Evolutionary conservation across 2,329 filamentous ascomycete species (phyloP).

Genomic region (Neopestalotiopsis clavispora): DNA sequence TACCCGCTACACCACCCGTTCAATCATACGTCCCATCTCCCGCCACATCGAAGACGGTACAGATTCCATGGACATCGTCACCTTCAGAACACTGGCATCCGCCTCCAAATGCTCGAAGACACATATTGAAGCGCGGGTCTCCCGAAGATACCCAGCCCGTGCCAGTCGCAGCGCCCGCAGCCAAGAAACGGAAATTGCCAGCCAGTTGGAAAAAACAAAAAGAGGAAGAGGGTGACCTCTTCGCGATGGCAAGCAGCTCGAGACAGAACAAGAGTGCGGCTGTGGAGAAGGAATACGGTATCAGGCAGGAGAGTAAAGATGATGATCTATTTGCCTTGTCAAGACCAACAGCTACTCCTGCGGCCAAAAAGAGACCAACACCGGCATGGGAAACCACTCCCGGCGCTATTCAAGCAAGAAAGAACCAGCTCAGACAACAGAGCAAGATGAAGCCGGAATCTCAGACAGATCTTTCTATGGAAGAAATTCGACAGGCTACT

Average conservation of each 20-base stretch:
- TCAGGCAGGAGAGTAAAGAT: slow-evolving; percentile 1
- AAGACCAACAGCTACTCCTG: slow-evolving; percentile 32
- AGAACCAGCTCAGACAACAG: slow-evolving; percentile 73
- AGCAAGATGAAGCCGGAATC: slow-evolving; percentile 51
- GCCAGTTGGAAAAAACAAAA: slow-evolving; percentile 38
- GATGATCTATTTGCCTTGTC: not conserved
- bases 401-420: slow-evolving; percentile 77
- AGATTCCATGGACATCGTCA: slow-evolving; percentile 75
- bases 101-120: slow-evolving; percentile 35
- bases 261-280: not conserved
- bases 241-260: not conserved
- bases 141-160: slow-evolving; percentile 33
- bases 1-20: slow-evolving; percentile 26
- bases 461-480: slow-evolving; percentile 44
- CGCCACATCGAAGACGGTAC: slow-evolving; percentile 32
- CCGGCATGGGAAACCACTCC: slow-evolving; percentile 74
- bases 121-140: slow-evolving; percentile 48
- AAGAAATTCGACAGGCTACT: slow-evolving; percentile 50
- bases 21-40: slow-evolving; percentile 25
- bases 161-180: slow-evolving; percentile 32
- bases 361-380: slow-evolving; percentile 37
- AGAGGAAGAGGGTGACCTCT: not conserved
- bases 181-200: slow-evolving; percentile 72
- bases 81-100: slow-evolving; percentile 54
- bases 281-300: not conserved